A percentile compares a stretch with the other conserved stretches of the same genome.
Evolutionary conservation across 1,284 basidiomycete species (phyloP).

Genomic region (Pseudomicrostroma phylloplanum): DNA sequence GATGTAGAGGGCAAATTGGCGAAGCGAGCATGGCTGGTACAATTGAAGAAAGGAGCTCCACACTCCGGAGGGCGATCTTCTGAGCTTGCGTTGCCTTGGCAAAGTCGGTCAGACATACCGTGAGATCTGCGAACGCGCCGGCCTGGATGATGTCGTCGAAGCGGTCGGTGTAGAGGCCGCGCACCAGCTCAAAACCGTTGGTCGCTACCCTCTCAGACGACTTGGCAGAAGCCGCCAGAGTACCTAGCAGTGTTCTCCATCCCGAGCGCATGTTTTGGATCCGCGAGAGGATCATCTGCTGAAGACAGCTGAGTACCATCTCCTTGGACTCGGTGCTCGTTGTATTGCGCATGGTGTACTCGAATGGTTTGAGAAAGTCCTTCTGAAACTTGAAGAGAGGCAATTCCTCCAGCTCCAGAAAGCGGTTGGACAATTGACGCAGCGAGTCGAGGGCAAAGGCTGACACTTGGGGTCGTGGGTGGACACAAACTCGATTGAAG

Average conservation of each 20-base stretch:
- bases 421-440: constrained; percentile 96
- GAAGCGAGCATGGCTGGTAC: constrained; percentile 73
- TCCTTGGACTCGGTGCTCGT: constrained; percentile 90
- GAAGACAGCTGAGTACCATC: constrained; percentile 95
- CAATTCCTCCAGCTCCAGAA: constrained; percentile 96
- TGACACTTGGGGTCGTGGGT: constrained; percentile 91
- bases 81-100: constrained; percentile 95
- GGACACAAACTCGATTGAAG: constrained; percentile 98
- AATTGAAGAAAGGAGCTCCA: constrained; percentile 81
- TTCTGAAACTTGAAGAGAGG: constrained; percentile 99
- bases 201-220: constrained; percentile 92
- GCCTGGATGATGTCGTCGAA: constrained; percentile 71
- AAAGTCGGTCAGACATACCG: constrained; percentile 96
- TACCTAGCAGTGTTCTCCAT: constrained; percentile 98
- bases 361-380: constrained; percentile 96
- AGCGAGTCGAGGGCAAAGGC: constrained; percentile 96
- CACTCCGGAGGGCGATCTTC: constrained; percentile 91
- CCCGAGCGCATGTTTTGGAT: constrained; percentile 94
- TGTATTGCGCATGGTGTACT: constrained; percentile 96
- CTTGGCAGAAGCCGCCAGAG: constrained; percentile 90
- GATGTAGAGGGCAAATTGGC: constrained; percentile 32
- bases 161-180: constrained; percentile 80
- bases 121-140: constrained; percentile 90
- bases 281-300: constrained; percentile 96
- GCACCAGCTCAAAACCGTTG: constrained; percentile 94